Evolutionary conservation across 1,284 basidiomycete genomes (phyloP).

Genomic region (Rhizoctonia solani): DNA sequence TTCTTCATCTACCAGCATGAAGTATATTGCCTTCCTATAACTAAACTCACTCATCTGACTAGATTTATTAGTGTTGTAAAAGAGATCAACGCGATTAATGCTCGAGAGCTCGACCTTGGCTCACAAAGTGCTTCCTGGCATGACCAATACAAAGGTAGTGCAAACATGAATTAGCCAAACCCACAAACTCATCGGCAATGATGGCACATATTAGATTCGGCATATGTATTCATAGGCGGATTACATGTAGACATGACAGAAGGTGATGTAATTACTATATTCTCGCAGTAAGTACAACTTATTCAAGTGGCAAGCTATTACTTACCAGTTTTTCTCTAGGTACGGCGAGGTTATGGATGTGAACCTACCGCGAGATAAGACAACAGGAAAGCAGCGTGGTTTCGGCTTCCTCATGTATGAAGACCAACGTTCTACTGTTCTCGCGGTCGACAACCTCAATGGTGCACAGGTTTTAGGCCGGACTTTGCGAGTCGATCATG

Average conservation of each 20-base stretch:
- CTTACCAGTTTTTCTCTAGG: slow-evolving; percentile 49
- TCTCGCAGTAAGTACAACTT: slow-evolving; percentile 80
- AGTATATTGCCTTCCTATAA: slow-evolving; percentile 20
- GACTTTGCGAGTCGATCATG: slow-evolving; percentile 92
- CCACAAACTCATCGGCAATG: neutral
- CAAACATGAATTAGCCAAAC: no score
- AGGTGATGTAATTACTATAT: slow-evolving; percentile 96
- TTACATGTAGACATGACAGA: slow-evolving; percentile 87
- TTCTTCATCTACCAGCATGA: slow-evolving; percentile 30
- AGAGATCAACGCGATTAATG: slow-evolving; percentile 93
- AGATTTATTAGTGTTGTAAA: slow-evolving; percentile 71
- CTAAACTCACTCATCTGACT: neutral
- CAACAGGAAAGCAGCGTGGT: slow-evolving; percentile 85
- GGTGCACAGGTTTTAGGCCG: slow-evolving; percentile 87
- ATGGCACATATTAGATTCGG: slow-evolving; percentile 70
- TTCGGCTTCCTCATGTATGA: slow-evolving; percentile 99
- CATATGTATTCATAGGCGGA: slow-evolving; percentile 92
- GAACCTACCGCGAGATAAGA: slow-evolving; percentile 90
- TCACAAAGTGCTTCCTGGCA: slow-evolving; percentile 84
- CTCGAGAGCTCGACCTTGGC: slow-evolving; percentile 86
- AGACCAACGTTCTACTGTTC: slow-evolving; percentile 92
- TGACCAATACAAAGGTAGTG: slow-evolving; percentile 86
- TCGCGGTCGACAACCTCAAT: slow-evolving; percentile 98
- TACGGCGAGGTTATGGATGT: slow-evolving; percentile 96
- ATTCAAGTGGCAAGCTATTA: neutral